phyloP scores from a whole-genome alignment of 2,329 filamentous ascomycete species.

The Fusarium phyllophilum region DNA sequence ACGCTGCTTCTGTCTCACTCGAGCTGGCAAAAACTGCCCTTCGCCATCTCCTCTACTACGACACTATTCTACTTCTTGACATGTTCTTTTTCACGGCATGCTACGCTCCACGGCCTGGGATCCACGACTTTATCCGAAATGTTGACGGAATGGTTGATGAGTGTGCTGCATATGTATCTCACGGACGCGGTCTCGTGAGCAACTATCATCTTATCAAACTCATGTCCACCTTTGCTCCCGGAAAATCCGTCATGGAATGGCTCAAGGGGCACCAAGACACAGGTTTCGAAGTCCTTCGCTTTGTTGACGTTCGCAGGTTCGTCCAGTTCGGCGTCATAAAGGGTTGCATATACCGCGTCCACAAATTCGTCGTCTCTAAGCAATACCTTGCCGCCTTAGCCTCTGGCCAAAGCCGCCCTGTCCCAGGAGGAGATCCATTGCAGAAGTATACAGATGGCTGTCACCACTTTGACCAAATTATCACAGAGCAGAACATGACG shows the following conservation, averaged over 20 bases:
- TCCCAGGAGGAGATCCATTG: constrained; percentile 61
- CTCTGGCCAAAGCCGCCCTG: constrained; percentile 60
- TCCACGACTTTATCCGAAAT: constrained; percentile 83
- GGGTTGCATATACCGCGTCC: constrained; percentile 89
- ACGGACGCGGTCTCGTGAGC: constrained; percentile 55
- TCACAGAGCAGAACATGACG: constrained; percentile 76
- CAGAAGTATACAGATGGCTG: constrained; percentile 77
- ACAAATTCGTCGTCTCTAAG: constrained; percentile 85
- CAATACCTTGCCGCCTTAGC: constrained; percentile 68
- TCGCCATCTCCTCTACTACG: constrained; percentile 91
- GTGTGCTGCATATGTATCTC: constrained; percentile 84
- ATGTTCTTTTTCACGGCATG: constrained; percentile 95
- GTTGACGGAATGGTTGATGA: constrained; percentile 81
- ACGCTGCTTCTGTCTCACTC: constrained; percentile 85
- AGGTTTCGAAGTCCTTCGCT: constrained; percentile 72
- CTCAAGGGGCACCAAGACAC: constrained; percentile 76
- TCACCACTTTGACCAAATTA: constrained; percentile 84
- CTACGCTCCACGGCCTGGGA: constrained; percentile 82
- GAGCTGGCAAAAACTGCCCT: constrained; percentile 87
- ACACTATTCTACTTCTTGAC: constrained; percentile 88
- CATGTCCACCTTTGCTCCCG: constrained; percentile 85
- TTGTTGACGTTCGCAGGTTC: constrained; percentile 88
- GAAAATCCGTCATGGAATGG: constrained; percentile 88
- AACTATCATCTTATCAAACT: constrained; percentile 80
- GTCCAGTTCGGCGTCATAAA: constrained; percentile 98